Conservation (phyloP, 2,329 filamentous ascomycete species). For the Nakataea oryzae region DNA sequence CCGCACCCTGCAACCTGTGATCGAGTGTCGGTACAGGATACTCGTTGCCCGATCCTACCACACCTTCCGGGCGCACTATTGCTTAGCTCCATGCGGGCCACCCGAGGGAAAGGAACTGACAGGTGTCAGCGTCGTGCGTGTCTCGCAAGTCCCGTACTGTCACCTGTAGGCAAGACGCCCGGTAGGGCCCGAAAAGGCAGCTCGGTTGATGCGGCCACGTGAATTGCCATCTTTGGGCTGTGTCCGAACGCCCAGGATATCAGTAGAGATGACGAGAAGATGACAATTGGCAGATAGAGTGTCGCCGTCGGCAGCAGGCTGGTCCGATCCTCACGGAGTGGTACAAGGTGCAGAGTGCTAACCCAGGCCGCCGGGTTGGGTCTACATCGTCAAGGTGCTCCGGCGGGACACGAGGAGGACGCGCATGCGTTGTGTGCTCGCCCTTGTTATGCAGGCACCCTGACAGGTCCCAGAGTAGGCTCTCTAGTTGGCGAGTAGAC, state of each 20-base stretch:
- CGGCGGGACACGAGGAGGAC: background rate
- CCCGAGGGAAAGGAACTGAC: background rate
- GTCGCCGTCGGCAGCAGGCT: background rate
- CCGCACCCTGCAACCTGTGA: too few species aligned
- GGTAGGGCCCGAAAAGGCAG: background rate
- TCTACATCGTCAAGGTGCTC: background rate
- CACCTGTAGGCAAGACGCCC: background rate
- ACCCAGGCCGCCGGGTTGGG: conserved; percentile 2
- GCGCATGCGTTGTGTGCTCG: background rate
- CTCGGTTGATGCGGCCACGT: background rate
- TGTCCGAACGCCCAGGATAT: too few species aligned
- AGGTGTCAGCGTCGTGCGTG: background rate
- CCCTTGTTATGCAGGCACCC: background rate
- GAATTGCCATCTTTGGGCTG: too few species aligned
- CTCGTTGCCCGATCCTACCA: background rate
- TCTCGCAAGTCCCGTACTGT: background rate
- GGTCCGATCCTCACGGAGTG: background rate
- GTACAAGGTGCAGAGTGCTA: conserved; percentile 1
- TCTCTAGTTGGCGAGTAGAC: background rate
- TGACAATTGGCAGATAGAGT: background rate
- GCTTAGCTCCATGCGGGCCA: background rate
- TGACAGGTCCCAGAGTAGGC: background rate
- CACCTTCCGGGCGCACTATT: background rate
- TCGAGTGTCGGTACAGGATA: background rate
- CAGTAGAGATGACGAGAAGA: too few species aligned